Base-by-base conservation (phyloP, 306 rosid genomes). In the Cucurbita moschata region DNA sequence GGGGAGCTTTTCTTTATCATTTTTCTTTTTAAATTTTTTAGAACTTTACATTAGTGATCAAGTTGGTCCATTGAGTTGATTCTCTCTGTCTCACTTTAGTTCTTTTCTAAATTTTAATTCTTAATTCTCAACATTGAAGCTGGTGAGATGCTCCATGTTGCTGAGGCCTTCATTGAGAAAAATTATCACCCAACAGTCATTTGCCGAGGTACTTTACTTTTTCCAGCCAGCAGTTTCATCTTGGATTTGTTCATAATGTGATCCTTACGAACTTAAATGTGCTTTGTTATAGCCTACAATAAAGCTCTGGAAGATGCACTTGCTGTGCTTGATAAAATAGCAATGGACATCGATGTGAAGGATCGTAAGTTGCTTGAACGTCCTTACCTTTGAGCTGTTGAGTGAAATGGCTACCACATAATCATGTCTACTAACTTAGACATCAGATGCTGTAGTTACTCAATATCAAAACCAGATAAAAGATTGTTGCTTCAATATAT, bases 91-190 rank as follows among this genome's bases (percentile, higher is more conserved):
- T 18, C 2, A 43, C 10, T 43, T 9, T 8, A 1, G 35, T 30
- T 30, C 35, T 30, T 30, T 30, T 30, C 35, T 30, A 30, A 30
- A 30, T 30, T 30, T 30, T 30, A 65, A 46, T 21, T 59, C 46
- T 74, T 13, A 7, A 7, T 21, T 55, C 50, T 44, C 4, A 46
- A 58, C 50, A 16, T 76, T 78, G 82, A 77, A 95, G 99, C 99
- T 79, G 99, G 99, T 76, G 99, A 95, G 85, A 95, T 95, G 99
- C 96, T 95, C 69, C 99, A 89, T 72, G 99, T 95, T 57, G 99
- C 99, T 0, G 96, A 95, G 79, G 86, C 96, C 74, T 95, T 91
- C 81, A 91, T 95, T 81, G 97, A 89, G 42, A 89, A 88, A 84
- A 84, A 79, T 15, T 92, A 79, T 78, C 99, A 95, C 67, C 99